These are phyloP conservation scores for Dissophora ornata DNA, from an alignment of 192 early-diverging fungal species.

Conservation along the genomic window DNA sequence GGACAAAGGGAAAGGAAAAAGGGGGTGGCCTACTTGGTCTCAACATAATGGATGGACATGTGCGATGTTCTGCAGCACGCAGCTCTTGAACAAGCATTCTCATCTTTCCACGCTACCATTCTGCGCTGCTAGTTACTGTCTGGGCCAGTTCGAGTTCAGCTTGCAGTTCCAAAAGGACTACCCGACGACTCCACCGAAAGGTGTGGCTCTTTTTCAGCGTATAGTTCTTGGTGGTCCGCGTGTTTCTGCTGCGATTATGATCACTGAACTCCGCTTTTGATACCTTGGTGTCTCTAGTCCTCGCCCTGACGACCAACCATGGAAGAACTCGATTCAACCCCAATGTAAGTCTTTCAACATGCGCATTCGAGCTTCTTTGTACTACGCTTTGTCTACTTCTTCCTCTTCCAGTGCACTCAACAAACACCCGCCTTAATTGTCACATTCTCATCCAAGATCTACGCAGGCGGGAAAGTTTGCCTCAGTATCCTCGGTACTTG, in stretches of 20 bases:
- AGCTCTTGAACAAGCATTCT: no score
- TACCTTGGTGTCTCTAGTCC: constrained; percentile 32
- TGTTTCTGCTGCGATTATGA: no score
- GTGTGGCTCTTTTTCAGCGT: no score
- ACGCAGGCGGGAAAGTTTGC: constrained; percentile 66
- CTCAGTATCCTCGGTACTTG: constrained; percentile 73
- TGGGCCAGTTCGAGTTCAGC: constrained; percentile 57
- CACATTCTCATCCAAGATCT: constrained; percentile 22
- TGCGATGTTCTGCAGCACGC: background rate
- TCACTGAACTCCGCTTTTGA: background rate
- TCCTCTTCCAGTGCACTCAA: no score
- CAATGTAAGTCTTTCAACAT: constrained; percentile 59
- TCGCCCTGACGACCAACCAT: constrained; percentile 65
- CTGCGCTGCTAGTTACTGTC: constrained; percentile 56
- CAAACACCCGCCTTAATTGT: background rate
- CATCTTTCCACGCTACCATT: background rate
- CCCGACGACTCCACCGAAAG: constrained; percentile 67
- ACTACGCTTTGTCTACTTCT: background rate
- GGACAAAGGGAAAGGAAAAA: background rate
- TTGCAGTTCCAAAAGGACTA: constrained; percentile 67
- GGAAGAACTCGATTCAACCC: constrained; percentile 69
- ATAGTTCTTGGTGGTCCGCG: no score
- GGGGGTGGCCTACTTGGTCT: background rate
- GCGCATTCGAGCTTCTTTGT: background rate
- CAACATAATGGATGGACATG: background rate